These are phyloP conservation scores for Croton setiger DNA, from an alignment of 441 rosid species.

Conservation along the genomic window DNA sequence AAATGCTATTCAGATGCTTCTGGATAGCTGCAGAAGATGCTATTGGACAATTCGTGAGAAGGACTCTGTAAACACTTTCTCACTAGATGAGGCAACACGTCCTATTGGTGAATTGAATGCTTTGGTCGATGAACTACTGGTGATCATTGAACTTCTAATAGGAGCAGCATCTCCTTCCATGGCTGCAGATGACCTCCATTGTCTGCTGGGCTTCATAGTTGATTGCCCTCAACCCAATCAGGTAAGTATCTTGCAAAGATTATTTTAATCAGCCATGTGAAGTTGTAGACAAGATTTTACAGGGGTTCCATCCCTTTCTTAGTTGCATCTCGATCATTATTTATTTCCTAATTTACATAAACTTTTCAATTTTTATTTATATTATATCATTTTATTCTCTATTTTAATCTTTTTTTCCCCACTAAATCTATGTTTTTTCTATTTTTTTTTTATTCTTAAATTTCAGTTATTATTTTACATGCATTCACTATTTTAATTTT, in stretches of 20 bases:
- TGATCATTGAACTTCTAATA: slow-evolving; percentile 91
- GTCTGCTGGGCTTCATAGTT: slow-evolving; percentile 91
- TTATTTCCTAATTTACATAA: too few relatives aligned
- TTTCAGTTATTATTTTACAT: too few relatives aligned
- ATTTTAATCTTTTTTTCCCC: too few relatives aligned
- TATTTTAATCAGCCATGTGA: not conserved
- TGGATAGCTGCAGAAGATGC: slow-evolving; percentile 99
- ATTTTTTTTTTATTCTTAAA: too few relatives aligned
- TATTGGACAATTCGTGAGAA: slow-evolving; percentile 89
- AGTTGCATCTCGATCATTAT: too few relatives aligned
- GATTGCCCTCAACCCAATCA: slow-evolving; percentile 99
- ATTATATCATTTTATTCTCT: too few relatives aligned
- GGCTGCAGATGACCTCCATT: slow-evolving; percentile 73
- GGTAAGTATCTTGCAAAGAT: slow-evolving; percentile 37
- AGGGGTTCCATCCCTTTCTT: too few relatives aligned
- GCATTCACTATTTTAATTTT: too few relatives aligned
- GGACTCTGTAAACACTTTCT: slow-evolving; percentile 73
- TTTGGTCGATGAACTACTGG: slow-evolving; percentile 98
- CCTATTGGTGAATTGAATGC: slow-evolving; percentile 98
- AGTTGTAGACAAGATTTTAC: not conserved
- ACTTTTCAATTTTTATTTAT: too few relatives aligned
- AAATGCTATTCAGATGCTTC: slow-evolving; percentile 98
- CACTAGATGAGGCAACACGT: slow-evolving; percentile 51
- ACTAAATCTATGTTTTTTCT: too few relatives aligned
- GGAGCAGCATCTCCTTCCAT: slow-evolving; percentile 82